Evolutionary conservation across 164 flowering plant genomes (phyloP).

Genomic region (Kingdonia uniflora): DNA sequence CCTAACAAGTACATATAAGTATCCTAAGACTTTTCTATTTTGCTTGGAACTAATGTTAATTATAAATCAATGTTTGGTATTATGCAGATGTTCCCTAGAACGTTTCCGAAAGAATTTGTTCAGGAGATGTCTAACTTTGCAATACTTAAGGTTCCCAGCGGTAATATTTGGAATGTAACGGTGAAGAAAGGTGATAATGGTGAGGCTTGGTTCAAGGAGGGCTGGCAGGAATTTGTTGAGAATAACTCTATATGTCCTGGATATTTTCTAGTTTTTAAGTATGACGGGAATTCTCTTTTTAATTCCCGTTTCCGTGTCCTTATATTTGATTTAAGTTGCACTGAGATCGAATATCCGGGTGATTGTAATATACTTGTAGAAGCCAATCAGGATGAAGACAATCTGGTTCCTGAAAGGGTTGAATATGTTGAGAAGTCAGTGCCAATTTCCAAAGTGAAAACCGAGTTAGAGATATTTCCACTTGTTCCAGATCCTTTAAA

Average conservation of each 20-base stretch:
- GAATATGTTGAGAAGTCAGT: not conserved
- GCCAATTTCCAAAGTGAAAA: too few species aligned
- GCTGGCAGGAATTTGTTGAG: constrained; percentile 22
- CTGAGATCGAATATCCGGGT: constrained; percentile 19
- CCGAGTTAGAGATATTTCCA: too few species aligned
- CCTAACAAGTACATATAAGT: too few species aligned
- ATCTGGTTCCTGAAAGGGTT: not conserved
- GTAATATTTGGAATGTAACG: constrained; percentile 13
- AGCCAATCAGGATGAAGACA: not conserved
- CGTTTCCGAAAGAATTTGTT: constrained; percentile 16
- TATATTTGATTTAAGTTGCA: constrained; percentile 15
- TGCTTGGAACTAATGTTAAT: too few species aligned
- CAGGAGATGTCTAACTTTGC: constrained; percentile 12
- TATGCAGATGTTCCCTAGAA: constrained; percentile 24
- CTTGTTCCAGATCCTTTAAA: too few species aligned
- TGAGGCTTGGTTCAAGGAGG: constrained; percentile 17
- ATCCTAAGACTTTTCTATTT: too few species aligned
- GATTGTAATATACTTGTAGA: not conserved
- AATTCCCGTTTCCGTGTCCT: constrained; percentile 17
- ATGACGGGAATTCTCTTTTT: constrained; percentile 23
- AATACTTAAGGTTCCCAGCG: constrained; percentile 14
- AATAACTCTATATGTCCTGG: constrained; percentile 18
- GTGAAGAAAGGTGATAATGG: constrained; percentile 9
- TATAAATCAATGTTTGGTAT: not conserved
- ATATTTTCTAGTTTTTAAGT: constrained; percentile 22